These are phyloP conservation scores for Circinella umbellata DNA, from an alignment of 371 early-diverging fungal genomes.

Conservation along the genomic window DNA sequence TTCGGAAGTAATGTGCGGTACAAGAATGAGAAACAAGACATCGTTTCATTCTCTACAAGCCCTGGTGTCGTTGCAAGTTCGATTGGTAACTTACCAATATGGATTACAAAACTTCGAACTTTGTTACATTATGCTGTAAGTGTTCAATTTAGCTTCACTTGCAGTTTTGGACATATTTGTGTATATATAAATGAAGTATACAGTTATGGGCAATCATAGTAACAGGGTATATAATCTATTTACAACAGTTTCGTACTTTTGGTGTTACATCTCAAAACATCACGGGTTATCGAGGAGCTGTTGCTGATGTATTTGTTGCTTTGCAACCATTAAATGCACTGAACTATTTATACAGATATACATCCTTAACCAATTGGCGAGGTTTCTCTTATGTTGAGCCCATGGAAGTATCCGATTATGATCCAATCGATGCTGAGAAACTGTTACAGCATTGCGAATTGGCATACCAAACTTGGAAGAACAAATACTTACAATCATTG, in stretches of 20 bases:
- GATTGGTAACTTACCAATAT: slow-evolving; percentile 59
- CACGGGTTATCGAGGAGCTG: slow-evolving; percentile 57
- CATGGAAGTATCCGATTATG: slow-evolving; percentile 30
- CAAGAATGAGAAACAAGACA: slow-evolving; percentile 25
- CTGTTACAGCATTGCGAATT: slow-evolving; percentile 41
- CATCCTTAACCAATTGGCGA: slow-evolving; percentile 39
- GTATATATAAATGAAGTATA: too few species aligned
- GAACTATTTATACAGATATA: slow-evolving; percentile 55
- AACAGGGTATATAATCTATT: too few species aligned
- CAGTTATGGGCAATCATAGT: too few species aligned
- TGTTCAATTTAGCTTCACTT: neutral
- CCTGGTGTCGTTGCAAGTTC: slow-evolving; percentile 77
- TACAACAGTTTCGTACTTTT: slow-evolving; percentile 36
- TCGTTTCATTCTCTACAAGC: slow-evolving; percentile 61
- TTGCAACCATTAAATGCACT: slow-evolving; percentile 39
- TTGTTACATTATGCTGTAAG: slow-evolving; percentile 53
- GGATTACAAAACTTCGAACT: slow-evolving; percentile 47
- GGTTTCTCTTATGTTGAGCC: slow-evolving; percentile 50
- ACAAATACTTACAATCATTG: neutral
- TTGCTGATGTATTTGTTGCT: slow-evolving; percentile 58
- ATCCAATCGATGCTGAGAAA: slow-evolving; percentile 31
- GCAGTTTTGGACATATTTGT: too few species aligned
- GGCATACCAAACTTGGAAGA: slow-evolving; percentile 38
- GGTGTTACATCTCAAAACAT: slow-evolving; percentile 69
- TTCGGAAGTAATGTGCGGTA: slow-evolving; percentile 57